These are phyloP conservation scores for Ceratorhiza oryzae-sativae DNA, from an alignment of 1,284 basidiomycete species.

Conservation along the genomic window DNA sequence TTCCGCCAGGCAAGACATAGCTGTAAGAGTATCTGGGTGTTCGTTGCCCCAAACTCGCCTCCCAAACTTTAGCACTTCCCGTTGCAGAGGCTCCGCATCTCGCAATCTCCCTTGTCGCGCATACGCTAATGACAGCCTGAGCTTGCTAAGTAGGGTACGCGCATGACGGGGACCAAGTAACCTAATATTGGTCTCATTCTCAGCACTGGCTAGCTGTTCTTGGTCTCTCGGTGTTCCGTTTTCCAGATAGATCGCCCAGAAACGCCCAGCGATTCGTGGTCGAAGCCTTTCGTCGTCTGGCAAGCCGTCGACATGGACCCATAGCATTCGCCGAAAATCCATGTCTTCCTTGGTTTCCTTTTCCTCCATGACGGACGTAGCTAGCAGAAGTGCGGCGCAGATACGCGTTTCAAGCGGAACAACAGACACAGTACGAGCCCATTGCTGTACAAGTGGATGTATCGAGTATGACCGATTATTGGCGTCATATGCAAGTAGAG, in stretches of 20 bases:
- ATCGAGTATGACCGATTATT: background rate
- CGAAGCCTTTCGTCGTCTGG: background rate
- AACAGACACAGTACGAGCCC: background rate
- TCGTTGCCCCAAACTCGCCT: background rate
- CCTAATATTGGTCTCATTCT: background rate
- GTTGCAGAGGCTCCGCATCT: background rate
- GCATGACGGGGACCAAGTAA: background rate
- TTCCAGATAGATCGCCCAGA: background rate
- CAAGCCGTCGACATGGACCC: background rate
- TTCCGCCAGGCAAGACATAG: background rate
- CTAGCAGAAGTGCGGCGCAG: background rate
- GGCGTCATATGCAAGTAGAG: background rate
- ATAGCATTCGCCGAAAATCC: background rate
- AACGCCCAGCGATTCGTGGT: background rate
- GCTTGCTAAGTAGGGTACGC: background rate
- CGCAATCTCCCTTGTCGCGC: background rate
- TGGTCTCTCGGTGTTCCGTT: background rate
- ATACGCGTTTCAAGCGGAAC: background rate
- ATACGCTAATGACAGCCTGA: background rate
- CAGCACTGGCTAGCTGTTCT: background rate
- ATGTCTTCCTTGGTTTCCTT: background rate
- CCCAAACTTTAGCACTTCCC: background rate
- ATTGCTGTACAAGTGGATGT: slow-evolving; percentile 11
- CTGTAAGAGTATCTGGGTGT: background rate
- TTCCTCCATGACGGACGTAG: background rate